Evolutionary conservation across 2,329 filamentous ascomycete genomes (phyloP).

Genomic region (Clonostachys solani): DNA sequence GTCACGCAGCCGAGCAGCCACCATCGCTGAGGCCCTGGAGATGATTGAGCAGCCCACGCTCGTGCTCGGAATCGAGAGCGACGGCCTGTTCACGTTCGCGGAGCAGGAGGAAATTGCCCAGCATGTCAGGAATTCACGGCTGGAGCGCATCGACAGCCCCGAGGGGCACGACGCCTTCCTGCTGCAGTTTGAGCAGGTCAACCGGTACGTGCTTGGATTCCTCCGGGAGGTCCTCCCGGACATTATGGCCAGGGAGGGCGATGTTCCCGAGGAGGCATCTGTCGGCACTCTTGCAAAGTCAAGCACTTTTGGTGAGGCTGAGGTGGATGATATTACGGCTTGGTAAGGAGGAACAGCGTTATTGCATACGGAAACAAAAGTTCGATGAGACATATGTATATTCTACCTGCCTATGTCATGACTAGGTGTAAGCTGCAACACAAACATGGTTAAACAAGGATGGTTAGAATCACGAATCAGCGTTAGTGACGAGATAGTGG

Average conservation of each 20-base stretch:
- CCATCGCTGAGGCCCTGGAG: constrained; percentile 70
- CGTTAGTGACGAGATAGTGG: too few species aligned
- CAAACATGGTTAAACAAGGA: too few species aligned
- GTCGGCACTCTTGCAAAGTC: constrained; percentile 71
- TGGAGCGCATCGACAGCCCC: constrained; percentile 87
- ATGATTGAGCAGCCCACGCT: constrained; percentile 85
- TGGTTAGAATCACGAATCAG: too few species aligned
- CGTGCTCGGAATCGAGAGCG: constrained; percentile 90
- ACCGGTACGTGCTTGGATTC: constrained; percentile 80
- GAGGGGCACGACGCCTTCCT: constrained; percentile 97
- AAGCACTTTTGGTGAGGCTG: constrained; percentile 91
- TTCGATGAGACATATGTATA: too few species aligned
- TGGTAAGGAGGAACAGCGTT: constrained; percentile 57
- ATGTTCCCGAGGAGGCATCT: constrained; percentile 40
- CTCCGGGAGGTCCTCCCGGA: constrained; percentile 78
- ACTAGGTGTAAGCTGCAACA: too few species aligned
- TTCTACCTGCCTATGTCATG: too few species aligned
- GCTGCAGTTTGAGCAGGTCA: constrained; percentile 96
- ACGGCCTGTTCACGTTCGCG: constrained; percentile 94
- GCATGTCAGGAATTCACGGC: constrained; percentile 69
- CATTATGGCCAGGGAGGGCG: constrained; percentile 69
- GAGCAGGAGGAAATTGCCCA: constrained; percentile 91
- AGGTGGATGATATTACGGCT: constrained; percentile 93
- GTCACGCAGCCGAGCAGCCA: constrained; percentile 67
- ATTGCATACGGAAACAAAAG: not conserved